These are phyloP conservation scores for Paracoccidioides brasiliensis DNA, from an alignment of 2,329 filamentous ascomycete species.

Conservation along the genomic window DNA sequence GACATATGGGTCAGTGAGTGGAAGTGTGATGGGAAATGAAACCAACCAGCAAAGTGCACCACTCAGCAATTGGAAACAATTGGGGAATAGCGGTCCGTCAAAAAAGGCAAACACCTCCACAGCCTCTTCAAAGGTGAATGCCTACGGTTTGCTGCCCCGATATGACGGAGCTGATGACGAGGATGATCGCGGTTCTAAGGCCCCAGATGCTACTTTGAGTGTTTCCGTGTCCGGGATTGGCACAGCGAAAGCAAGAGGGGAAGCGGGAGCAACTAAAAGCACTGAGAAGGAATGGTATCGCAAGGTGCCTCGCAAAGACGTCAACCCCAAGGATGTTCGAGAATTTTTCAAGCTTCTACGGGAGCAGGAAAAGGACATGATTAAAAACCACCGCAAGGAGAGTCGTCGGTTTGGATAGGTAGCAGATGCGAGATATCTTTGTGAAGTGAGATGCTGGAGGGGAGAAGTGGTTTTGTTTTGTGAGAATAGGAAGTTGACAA, in stretches of 20 bases:
- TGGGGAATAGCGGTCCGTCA: slow-evolving; percentile 11
- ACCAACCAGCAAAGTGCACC: background rate
- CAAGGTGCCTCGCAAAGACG: slow-evolving; percentile 9
- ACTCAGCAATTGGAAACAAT: slow-evolving; percentile 10
- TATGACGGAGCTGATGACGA: slow-evolving; percentile 19
- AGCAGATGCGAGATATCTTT: background rate
- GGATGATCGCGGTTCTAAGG: background rate
- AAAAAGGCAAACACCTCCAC: slow-evolving; percentile 19
- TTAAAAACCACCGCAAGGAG: slow-evolving; percentile 12
- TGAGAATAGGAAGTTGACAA: background rate
- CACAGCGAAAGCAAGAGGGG: background rate
- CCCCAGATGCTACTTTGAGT: background rate
- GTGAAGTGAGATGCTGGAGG: background rate
- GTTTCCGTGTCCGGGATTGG: background rate
- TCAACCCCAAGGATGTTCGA: slow-evolving; percentile 13
- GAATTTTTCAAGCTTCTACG: slow-evolving; percentile 15
- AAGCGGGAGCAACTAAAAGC: background rate
- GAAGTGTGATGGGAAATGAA: background rate
- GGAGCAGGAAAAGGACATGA: slow-evolving; percentile 15
- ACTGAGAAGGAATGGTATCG: slow-evolving; percentile 6
- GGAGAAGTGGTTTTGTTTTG: background rate
- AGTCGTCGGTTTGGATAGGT: slow-evolving; percentile 5
- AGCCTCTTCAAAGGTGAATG: slow-evolving; percentile 19
- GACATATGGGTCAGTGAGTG: background rate
- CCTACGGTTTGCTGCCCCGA: slow-evolving; percentile 18